Evolutionary conservation across 78 protist species (phyloP).

Genomic region (Pelomyxa schiedti): DNA sequence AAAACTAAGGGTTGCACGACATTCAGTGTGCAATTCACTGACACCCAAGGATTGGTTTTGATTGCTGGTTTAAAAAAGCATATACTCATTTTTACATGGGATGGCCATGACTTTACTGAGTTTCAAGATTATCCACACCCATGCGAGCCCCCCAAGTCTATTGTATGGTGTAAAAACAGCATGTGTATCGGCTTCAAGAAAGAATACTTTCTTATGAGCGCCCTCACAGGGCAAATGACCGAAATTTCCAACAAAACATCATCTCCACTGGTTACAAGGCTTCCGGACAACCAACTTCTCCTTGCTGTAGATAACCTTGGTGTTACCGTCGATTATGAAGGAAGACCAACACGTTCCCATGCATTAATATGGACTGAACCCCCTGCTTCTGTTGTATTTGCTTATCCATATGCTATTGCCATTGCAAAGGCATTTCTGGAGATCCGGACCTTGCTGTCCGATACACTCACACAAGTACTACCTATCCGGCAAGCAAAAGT

Average conservation of each 20-base stretch:
- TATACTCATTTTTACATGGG: neutral
- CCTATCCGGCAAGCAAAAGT: neutral
- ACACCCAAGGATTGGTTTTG: too few species aligned
- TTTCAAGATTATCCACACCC: too few species aligned
- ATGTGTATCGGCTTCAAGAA: too few species aligned
- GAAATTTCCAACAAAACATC: too few species aligned
- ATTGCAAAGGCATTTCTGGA: neutral
- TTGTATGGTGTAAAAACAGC: too few species aligned
- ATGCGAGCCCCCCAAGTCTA: too few species aligned
- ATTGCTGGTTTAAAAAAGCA: too few species aligned
- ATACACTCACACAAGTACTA: neutral
- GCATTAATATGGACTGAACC: neutral
- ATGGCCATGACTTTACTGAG: neutral
- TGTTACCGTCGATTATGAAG: neutral
- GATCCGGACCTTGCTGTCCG: neutral
- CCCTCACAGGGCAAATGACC: too few species aligned
- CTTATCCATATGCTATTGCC: neutral
- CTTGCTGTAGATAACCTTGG: neutral
- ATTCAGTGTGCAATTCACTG: too few species aligned
- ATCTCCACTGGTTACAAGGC: too few species aligned
- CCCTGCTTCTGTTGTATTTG: neutral
- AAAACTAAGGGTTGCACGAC: neutral
- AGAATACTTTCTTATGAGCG: too few species aligned
- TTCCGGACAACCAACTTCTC: too few species aligned
- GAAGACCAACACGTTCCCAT: neutral